These are phyloP conservation scores for Penicillium simplicissimum DNA, from an alignment of 495 filamentous ascomycete species.

Conservation along the genomic window DNA sequence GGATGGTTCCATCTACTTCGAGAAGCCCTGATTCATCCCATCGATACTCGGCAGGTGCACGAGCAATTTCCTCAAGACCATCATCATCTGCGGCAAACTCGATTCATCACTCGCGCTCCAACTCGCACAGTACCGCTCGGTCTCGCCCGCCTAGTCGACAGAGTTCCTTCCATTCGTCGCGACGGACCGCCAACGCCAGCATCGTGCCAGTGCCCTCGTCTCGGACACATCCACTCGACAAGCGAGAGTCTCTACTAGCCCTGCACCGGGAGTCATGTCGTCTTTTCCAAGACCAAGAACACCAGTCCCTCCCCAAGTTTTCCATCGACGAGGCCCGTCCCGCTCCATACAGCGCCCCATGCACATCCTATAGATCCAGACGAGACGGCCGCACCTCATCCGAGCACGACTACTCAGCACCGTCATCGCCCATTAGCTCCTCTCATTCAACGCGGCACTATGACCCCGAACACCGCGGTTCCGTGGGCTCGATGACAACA, in stretches of 20 bases:
- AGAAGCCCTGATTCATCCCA: constrained; percentile 17
- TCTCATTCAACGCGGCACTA: constrained; percentile 18
- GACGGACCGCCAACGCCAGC: constrained; percentile 28
- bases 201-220: constrained; percentile 33
- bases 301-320: not conserved
- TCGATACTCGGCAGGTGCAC: constrained; percentile 15
- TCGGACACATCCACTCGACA: constrained; percentile 24
- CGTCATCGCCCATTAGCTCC: constrained; percentile 26
- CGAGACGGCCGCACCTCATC: constrained; percentile 18
- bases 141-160: constrained; percentile 35
- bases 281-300: constrained; percentile 39
- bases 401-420: constrained; percentile 21
- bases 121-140: constrained; percentile 34
- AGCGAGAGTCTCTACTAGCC: constrained; percentile 41
- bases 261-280: constrained; percentile 50
- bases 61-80: constrained; percentile 26
- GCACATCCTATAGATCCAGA: constrained; percentile 11
- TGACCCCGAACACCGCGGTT: constrained; percentile 18
- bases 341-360: constrained; percentile 5
- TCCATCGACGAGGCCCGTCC: constrained; percentile 13
- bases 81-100: constrained; percentile 30
- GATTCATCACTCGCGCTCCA: constrained; percentile 33
- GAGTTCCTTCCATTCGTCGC: constrained; percentile 36
- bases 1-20: constrained; percentile 13
- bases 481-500: constrained; percentile 8